Conservation (phyloP, 495 filamentous ascomycete genomes). For the Podospora tetraspora region DNA sequence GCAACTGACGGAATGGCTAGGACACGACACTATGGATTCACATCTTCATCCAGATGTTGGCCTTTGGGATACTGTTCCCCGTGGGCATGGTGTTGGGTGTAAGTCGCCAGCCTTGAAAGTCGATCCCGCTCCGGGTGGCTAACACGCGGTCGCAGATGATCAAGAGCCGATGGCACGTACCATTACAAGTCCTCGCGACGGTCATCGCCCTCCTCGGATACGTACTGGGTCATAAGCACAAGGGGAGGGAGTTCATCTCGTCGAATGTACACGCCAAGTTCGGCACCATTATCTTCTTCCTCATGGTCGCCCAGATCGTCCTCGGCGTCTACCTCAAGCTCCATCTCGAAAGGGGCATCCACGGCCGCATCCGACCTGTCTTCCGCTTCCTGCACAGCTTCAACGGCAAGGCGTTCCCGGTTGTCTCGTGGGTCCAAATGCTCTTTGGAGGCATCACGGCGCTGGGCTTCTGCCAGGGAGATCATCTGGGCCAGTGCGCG, state of each 20-base stretch:
- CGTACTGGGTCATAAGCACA: constrained; percentile 85
- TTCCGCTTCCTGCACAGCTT: constrained; percentile 72
- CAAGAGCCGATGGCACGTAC: constrained; percentile 91
- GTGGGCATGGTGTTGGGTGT: constrained; percentile 71
- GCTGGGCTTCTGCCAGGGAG: constrained; percentile 87
- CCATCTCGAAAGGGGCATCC: constrained; percentile 76
- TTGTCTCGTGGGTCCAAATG: constrained; percentile 92
- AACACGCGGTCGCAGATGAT: constrained; percentile 55
- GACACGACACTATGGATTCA: constrained; percentile 88
- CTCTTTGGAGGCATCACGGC: constrained; percentile 91
- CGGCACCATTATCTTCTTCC: constrained; percentile 70
- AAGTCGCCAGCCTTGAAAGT: neutral
- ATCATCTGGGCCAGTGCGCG: constrained; percentile 87
- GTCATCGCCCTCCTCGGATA: constrained; percentile 75
- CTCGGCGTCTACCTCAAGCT: constrained; percentile 85
- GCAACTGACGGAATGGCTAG: constrained; percentile 36
- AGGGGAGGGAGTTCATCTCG: constrained; percentile 76
- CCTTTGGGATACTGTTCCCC: constrained; percentile 90
- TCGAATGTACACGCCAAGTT: constrained; percentile 77
- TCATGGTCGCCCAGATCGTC: constrained; percentile 69
- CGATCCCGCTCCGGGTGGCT: constrained; percentile 61
- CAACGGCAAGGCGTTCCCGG: constrained; percentile 78
- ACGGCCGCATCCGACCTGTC: constrained; percentile 68
- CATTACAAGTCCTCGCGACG: constrained; percentile 71
- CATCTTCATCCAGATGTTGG: constrained; percentile 79